These are phyloP conservation scores for Schizochytrium sp. DNA, from an alignment of 108 stramenopile species.

Conservation along the genomic window DNA sequence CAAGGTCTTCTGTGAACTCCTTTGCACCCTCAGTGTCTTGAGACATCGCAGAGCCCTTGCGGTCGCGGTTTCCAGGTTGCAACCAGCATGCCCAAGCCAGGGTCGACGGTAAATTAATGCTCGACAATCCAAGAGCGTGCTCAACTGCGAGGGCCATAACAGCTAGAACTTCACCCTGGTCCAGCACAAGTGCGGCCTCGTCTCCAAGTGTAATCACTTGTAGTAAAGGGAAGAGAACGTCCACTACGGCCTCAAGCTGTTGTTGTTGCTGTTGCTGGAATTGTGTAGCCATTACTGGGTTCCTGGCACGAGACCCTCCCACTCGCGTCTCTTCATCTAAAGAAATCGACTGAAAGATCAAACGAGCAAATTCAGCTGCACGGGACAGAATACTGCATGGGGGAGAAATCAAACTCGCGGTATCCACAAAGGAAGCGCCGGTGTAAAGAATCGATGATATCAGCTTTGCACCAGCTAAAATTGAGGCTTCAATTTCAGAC, in stretches of 20 bases:
- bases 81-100: background rate
- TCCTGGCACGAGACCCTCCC: background rate
- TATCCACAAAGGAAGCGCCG: background rate
- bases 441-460: background rate
- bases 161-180: background rate
- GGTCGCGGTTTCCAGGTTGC: too few relatives aligned
- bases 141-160: background rate
- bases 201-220: background rate
- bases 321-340: background rate
- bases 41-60: too few relatives aligned
- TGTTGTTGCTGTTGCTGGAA: background rate
- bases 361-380: background rate
- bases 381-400: background rate
- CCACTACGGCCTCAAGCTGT: slow-evolving; percentile 29
- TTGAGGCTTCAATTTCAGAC: background rate
- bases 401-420: background rate
- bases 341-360: background rate
- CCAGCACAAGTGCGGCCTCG: background rate
- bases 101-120: background rate
- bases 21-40: too few relatives aligned
- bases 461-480: background rate
- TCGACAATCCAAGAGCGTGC: background rate
- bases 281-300: background rate
- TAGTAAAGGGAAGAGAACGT: background rate
- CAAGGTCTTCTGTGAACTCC: too few relatives aligned